Conservation (phyloP, 2,329 filamentous ascomycete genomes). For the Aspergillus terreus region DNA sequence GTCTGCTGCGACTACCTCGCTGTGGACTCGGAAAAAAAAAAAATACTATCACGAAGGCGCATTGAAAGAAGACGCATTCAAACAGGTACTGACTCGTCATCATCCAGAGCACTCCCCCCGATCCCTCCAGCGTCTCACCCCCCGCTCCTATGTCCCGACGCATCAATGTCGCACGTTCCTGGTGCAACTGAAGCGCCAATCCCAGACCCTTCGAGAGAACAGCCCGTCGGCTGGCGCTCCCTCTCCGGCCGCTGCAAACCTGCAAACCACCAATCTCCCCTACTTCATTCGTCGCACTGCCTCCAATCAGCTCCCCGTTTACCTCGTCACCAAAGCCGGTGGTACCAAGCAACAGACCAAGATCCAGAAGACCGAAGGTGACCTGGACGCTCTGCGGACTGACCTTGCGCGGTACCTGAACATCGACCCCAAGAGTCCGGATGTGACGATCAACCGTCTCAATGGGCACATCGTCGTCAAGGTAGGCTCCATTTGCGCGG, state of each 20-base stretch:
- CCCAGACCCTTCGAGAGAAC: conserved; percentile 31
- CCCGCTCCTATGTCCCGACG: conserved; percentile 15
- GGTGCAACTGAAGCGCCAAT: conserved; percentile 34
- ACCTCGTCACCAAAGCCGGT: conserved; percentile 68
- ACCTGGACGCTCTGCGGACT: conserved; percentile 59
- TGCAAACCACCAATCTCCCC: conserved; percentile 47
- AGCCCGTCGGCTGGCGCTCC: conserved; percentile 22
- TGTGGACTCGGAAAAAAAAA: background rate
- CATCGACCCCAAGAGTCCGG: conserved; percentile 43
- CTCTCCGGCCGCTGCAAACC: conserved; percentile 17
- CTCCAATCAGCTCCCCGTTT: conserved; percentile 71
- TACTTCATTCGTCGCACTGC: conserved; percentile 72
- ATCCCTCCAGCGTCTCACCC: conserved; percentile 15
- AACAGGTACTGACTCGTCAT: conserved; percentile 10
- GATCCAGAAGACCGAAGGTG: conserved; percentile 76
- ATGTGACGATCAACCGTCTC: conserved; percentile 52
- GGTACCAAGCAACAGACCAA: conserved; percentile 71
- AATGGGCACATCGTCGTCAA: conserved; percentile 74
- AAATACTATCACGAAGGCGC: background rate
- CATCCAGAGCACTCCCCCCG: conserved; percentile 20
- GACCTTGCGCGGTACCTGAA: conserved; percentile 61
- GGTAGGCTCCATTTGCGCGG: conserved; percentile 43
- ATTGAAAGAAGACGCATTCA: background rate
- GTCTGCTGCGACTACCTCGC: background rate
- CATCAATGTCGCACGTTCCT: conserved; percentile 36